A percentile compares a stretch with the other conserved stretches of the same genome.
These are phyloP conservation scores for Plectosphaerella cucumerina DNA, from an alignment of 2,329 filamentous ascomycete species.

Conservation along the genomic window DNA sequence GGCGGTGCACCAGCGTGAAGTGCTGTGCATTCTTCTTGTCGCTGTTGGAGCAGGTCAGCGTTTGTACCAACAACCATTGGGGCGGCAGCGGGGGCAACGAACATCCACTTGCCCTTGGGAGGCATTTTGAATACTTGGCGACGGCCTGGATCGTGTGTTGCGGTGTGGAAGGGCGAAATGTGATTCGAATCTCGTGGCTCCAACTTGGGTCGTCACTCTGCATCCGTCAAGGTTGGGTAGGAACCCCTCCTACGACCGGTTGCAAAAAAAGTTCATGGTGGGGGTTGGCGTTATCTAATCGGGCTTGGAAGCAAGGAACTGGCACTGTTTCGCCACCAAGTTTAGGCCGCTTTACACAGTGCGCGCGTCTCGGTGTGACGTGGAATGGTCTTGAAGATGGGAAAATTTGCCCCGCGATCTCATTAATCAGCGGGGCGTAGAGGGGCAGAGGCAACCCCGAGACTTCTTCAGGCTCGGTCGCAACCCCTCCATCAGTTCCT, in stretches of 20 bases:
- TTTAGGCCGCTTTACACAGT: not conserved
- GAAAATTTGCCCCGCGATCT: conserved; percentile 18
- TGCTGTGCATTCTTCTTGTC: conserved; percentile 91
- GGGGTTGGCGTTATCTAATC: conserved; percentile 13
- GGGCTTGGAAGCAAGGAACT: conserved; percentile 1
- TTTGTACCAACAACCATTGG: not conserved
- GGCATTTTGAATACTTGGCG: conserved; percentile 55
- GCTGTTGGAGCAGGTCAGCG: conserved; percentile 24
- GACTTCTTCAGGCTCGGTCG: conserved; percentile 5
- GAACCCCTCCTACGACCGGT: not conserved
- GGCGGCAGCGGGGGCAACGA: conserved; percentile 14
- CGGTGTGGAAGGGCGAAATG: not conserved
- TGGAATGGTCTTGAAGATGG: not conserved
- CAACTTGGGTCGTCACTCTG: not conserved
- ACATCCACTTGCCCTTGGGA: conserved; percentile 64
- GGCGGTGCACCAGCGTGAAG: conserved; percentile 91
- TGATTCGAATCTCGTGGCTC: not conserved
- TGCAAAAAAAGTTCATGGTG: conserved; percentile 7
- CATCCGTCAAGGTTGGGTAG: not conserved
- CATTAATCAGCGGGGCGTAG: conserved; percentile 17
- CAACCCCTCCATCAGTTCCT: too few species aligned
- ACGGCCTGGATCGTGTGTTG: too few species aligned
- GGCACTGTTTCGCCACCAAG: not conserved
- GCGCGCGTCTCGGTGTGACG: not conserved
- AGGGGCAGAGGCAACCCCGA: conserved; percentile 15